Base-by-base conservation (phyloP, 179 eudicot species). In the Heliamphora pulchella region DNA sequence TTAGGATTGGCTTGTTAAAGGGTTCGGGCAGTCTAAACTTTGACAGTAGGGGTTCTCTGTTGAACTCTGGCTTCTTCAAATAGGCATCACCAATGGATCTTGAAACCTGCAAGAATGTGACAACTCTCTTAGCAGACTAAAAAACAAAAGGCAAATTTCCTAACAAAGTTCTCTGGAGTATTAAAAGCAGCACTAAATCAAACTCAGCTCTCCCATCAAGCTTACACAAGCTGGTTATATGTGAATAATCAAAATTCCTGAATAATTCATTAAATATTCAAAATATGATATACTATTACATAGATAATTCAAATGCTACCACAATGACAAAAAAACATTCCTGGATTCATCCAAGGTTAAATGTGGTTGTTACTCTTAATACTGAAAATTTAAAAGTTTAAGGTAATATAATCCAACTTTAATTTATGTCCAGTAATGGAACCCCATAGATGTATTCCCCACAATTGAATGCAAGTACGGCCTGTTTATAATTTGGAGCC, bases 51-150 rank as follows among this genome's bases (percentile, higher is more conserved):
- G 98, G 98, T 81, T 91, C 97, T 87, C 91, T 86, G 82, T 94
- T 94, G 87, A 85, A 94, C 83, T 94, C 97, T 0, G 97, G 69
- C 83, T 89, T 94, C 67, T 94, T 94, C 18, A 94, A 84, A 79
- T 93, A 94, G 53, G 90, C 89, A 86, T 94, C 98, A 31, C 98
- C 98, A 75, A 94, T 91, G 65, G 97, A 93, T 87, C 97, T 90
- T 44, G 98, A 91, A 74, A 94, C 69, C 98, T 94, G 96, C 75
- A 67, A 39, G 8, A 64, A 47, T 46, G 50, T 6, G 44, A 41
- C 46, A 44, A 1, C 59, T 64, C 47, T 43, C n/a, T 64, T 39
- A 77, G 62, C 58, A 74, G 69, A 59, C 10, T 64, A 63, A 20
- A 64, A 65, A 65, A 57, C 44, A 64, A 2, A 17, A 5, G 53